phyloP scores from a whole-genome alignment of 768 basidiomycete genomes.

The Polyporus arcularius region DNA sequence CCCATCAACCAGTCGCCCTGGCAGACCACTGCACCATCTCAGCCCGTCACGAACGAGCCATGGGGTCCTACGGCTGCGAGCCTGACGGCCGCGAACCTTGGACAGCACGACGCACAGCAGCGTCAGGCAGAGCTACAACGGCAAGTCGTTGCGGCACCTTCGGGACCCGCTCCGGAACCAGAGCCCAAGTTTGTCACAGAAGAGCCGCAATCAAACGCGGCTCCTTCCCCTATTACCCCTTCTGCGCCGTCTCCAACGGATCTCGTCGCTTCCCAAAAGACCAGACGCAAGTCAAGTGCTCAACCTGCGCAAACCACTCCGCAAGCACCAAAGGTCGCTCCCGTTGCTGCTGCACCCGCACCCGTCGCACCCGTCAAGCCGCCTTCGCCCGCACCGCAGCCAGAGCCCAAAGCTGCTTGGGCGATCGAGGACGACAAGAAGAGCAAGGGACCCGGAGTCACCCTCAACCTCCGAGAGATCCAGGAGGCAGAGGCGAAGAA shows the following conservation, averaged over 20 bases:
- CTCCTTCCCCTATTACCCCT: conserved; percentile 18
- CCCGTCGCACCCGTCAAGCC: conserved; percentile 5
- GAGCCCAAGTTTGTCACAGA: conserved; percentile 3
- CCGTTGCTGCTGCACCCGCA: conserved; percentile 4
- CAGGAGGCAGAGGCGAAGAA: conserved; percentile 91
- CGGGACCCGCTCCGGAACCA: conserved; percentile 11
- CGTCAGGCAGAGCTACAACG: conserved; percentile 34
- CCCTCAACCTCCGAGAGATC: conserved; percentile 86
- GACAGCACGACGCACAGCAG: conserved; percentile 59
- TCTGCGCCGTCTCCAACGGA: conserved; percentile 16
- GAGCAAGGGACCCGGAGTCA: conserved; percentile 46
- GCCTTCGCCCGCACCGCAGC: conserved; percentile 11
- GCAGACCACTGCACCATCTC: conserved; percentile 41
- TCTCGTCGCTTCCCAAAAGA: conserved; percentile 13
- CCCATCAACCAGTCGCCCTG: conserved; percentile 54
- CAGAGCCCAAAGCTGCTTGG: conserved; percentile 58
- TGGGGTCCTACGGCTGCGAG: conserved; percentile 54
- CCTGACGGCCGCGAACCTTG: conserved; percentile 58
- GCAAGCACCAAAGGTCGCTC: conserved; percentile 3
- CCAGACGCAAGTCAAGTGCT: conserved; percentile 16
- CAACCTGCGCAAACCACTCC: conserved; percentile 1
- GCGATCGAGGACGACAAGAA: conserved; percentile 72
- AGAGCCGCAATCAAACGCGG: conserved; percentile 5
- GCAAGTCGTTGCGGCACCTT: neutral
- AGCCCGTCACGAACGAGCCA: conserved; percentile 45